phyloP scores from a whole-genome alignment of 1,139 yeast genomes.

The Suhomyces chickasaworum region DNA sequence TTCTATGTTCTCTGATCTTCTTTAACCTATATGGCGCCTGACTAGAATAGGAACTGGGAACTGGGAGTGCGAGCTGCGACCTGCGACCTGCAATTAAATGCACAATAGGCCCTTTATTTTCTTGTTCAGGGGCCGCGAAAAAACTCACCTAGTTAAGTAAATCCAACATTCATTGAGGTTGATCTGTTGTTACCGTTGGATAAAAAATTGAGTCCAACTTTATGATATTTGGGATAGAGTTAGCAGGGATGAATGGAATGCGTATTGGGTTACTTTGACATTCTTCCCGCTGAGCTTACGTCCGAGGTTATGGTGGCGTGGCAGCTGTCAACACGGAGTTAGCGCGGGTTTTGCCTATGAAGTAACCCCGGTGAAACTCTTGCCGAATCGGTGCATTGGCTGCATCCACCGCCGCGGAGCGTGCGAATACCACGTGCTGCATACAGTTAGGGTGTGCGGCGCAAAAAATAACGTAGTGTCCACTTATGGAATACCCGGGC shows the following conservation, averaged over 20 bases:
- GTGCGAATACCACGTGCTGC: not conserved
- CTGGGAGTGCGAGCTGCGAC: too few relatives aligned
- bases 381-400: slow-evolving; percentile 3
- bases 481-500: slow-evolving; percentile 5
- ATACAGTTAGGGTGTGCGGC: slow-evolving; percentile 5
- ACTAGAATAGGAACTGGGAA: not conserved
- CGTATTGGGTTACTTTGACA: not conserved
- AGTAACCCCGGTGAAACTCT: slow-evolving; percentile 4
- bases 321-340: not conserved
- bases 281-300: not conserved
- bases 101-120: slow-evolving; percentile 11
- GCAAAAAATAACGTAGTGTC: not conserved
- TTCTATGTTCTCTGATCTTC: not conserved
- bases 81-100: not conserved
- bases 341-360: slow-evolving; percentile 1
- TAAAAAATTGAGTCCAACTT: not conserved
- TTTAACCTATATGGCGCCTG: not conserved
- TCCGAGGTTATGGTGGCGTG: not conserved
- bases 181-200: slow-evolving; percentile 3
- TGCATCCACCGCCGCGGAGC: slow-evolving; percentile 1
- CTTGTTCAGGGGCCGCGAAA: slow-evolving; percentile 12
- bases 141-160: slow-evolving; percentile 2
- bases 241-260: not conserved
- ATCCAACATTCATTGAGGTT: slow-evolving; percentile 1
- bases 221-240: not conserved